Conservation (phyloP, 208 protist genomes). For the Wallacemonas sp. region DNA sequence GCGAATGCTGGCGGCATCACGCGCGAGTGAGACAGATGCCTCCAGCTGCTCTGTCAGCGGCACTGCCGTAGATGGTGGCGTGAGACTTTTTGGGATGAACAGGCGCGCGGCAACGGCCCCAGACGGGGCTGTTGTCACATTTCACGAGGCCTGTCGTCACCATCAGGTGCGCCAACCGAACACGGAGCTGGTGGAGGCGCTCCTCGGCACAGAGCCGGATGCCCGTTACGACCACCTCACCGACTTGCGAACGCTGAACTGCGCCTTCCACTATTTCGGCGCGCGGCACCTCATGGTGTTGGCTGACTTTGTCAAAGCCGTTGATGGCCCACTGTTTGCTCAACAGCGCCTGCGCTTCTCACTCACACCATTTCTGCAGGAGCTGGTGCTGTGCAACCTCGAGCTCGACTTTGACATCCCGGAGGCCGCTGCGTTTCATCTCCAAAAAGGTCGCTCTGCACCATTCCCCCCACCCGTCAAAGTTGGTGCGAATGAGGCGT, state of each 20-base stretch:
- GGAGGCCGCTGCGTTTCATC: neutral
- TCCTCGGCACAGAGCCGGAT: neutral
- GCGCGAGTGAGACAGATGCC: neutral
- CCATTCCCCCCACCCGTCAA: neutral
- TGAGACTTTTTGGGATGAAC: neutral
- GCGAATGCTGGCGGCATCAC: neutral
- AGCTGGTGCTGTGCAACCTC: conserved; percentile 9
- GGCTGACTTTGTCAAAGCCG: neutral
- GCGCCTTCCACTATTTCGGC: neutral
- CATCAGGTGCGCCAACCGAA: neutral
- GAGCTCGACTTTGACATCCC: conserved; percentile 6
- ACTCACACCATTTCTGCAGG: conserved; percentile 12
- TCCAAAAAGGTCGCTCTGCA: neutral
- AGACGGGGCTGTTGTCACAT: neutral
- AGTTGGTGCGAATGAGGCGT: conserved; percentile 22
- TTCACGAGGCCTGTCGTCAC: neutral
- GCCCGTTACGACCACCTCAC: neutral
- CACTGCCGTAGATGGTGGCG: neutral
- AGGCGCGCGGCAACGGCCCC: neutral
- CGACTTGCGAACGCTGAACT: neutral
- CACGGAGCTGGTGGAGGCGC: neutral
- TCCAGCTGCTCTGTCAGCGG: neutral
- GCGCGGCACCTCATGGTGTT: conserved; percentile 3
- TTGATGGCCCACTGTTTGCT: neutral
- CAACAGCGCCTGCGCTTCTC: conserved; percentile 8